Conservation (phyloP, 75 land plant genomes). For the Larix kaempferi region DNA sequence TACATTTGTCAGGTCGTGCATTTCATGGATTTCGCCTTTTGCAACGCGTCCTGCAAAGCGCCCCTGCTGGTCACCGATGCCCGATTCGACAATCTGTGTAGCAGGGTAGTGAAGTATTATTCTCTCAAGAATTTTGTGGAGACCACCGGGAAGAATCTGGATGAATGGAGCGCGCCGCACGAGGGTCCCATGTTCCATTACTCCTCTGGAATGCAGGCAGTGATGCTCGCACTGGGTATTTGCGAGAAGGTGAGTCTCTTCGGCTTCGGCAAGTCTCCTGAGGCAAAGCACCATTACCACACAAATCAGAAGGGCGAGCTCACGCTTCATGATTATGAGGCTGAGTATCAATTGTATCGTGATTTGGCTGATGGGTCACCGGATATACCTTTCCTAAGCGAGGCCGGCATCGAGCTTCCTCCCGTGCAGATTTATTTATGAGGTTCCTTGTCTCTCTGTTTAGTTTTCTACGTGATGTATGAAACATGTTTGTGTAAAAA, state of each 20-base stretch:
- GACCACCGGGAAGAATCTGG: slow-evolving; percentile 33
- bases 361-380: slow-evolving; percentile 46
- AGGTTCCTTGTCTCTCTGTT: background rate
- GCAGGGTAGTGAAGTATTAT: slow-evolving; percentile 75
- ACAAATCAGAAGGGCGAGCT: slow-evolving; percentile 75
- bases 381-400: slow-evolving; percentile 52
- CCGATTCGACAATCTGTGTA: slow-evolving; percentile 59
- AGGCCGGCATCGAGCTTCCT: slow-evolving; percentile 39
- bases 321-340: slow-evolving; percentile 73
- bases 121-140: slow-evolving; percentile 59
- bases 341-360: slow-evolving; percentile 67
- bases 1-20: slow-evolving; percentile 78
- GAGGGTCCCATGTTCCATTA: slow-evolving; percentile 73
- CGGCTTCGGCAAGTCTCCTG: slow-evolving; percentile 71
- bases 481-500: background rate
- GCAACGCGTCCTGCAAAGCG: slow-evolving; percentile 45
- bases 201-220: slow-evolving; percentile 88
- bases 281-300: slow-evolving; percentile 84
- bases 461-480: background rate
- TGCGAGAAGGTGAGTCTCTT: slow-evolving; percentile 76
- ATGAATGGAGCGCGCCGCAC: slow-evolving; percentile 57
- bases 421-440: slow-evolving; percentile 37
- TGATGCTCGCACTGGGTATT: slow-evolving; percentile 74
- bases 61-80: slow-evolving; percentile 75
- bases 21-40: slow-evolving; percentile 55